Percentiles rank a stretch among this genome's conserved stretches.
phyloP scores from a whole-genome alignment of 805 yeast genomes.

The Kluyveromyces aestuarii region DNA sequence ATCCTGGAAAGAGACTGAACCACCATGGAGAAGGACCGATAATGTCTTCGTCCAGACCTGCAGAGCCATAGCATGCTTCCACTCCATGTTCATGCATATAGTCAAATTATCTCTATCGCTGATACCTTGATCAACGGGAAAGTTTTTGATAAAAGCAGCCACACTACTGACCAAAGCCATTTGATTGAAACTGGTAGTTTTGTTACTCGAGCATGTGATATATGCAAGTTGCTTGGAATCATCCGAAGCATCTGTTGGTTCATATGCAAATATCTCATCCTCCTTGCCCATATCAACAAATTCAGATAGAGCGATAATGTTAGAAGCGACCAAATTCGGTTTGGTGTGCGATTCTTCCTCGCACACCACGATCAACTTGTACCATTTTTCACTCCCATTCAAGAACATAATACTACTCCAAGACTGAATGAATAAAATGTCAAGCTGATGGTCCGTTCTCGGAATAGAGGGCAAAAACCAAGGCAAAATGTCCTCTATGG shows the following conservation, averaged over 20 bases:
- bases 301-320: constrained; percentile 22
- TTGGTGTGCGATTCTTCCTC: constrained; percentile 7
- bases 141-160: constrained; percentile 36
- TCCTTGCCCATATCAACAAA: constrained; percentile 8
- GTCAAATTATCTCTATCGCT: constrained; percentile 23
- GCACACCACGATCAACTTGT: constrained; percentile 28
- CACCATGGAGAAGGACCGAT: constrained; percentile 28
- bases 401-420: constrained; percentile 16
- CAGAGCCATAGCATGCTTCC: constrained; percentile 16
- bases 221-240: constrained; percentile 30
- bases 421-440: constrained; percentile 26
- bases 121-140: constrained; percentile 32
- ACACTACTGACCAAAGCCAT: constrained; percentile 43
- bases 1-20: constrained; percentile 19
- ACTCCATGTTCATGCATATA: constrained; percentile 16
- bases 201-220: constrained; percentile 14
- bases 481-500: constrained; percentile 30
- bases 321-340: constrained; percentile 2
- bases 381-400: constrained; percentile 22
- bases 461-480: constrained; percentile 32
- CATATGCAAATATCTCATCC: constrained; percentile 21
- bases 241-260: constrained; percentile 25
- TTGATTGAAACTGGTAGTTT: constrained; percentile 36
- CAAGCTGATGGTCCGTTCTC: constrained; percentile 19
- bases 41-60: constrained; percentile 37